Evolutionary conservation across 805 yeast genomes (phyloP), one percentile per base, ranked within the genome.

Genomic region (Wilhelminamyces savonicus): DNA sequence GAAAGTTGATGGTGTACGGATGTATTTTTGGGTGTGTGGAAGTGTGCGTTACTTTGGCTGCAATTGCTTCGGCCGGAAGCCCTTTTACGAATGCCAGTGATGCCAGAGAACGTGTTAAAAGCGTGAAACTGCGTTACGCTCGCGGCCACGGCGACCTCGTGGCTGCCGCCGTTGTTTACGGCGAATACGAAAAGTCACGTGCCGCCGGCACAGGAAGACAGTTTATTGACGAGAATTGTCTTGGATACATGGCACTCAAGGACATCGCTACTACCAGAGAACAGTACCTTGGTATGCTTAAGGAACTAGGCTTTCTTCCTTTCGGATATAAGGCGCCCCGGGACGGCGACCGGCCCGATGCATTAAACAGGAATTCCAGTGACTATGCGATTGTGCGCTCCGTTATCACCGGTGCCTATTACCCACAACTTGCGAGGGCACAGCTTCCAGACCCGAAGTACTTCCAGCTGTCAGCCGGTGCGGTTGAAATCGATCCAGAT

Each of bases 401-500:
- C 0, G 66, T 90, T 2, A 56, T 87, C 13, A 77, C 94, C 0
- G 94, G 94, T 3, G 70, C 95, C 0, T 74, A 79, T 43, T 83
- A 81, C 45, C 97, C 97, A 0, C 81, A 82, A 32, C 63, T 86
- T 20, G 88, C 92, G 0, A 67, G 85, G 37, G 83, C 86, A 3
- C 86, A 82, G 44, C 60, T 75, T 13, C 97, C 97, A 0, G 87
- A 85, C 37, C 75, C 88, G 3, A 84, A 82, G 46, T 90, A 60
- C 50, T 58, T 76, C 25, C 71, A 77, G 21, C 75, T 85, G 2
- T 60, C 78, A 20, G 69, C 77, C 0, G 98, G 98, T 14, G 73
- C 97, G 0, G 69, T 90, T 25, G 88, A 83, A 31, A 67, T 76
- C n/a, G 95, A 88, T 44, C 83, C 87, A 0, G 96, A 88, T 46